Evolutionary conservation across 306 rosid species (phyloP), one percentile per base, ranked within the genome.

Genomic region (Pterocarpus macrocarpus): DNA sequence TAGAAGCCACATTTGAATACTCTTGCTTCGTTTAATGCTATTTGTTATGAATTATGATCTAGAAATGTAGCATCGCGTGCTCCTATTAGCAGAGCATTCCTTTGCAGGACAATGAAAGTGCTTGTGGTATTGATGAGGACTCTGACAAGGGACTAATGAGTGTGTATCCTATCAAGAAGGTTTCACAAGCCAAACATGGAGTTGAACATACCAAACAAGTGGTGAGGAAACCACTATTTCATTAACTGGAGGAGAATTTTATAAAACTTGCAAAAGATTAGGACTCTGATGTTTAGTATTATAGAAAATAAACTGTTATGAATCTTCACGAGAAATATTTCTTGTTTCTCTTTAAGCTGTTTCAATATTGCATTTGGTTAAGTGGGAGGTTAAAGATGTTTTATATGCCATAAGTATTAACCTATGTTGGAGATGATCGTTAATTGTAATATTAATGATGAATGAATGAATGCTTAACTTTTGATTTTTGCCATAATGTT

Each of bases 71-170:
- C 32, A 39, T n/a, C 28, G 13, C 55, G 6, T 16, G 9, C n/a
- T 55, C 7, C 64, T n/a, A 15, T 53, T n/a, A 35, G 61, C 5
- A 16, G 47, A 34, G 39, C 35, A 56, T 59, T 59, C 47, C 16
- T 10, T 73, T 79, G 36, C 50, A 81, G 80, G 75, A 64, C 33
- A 41, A 64, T 13, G 69, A 39, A 71, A 71, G 32, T 56, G 76
- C 6, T 3, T 52, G 28, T 63, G 57, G 28, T 15, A 4, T 52
- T 55, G 30, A 55, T 5, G 61, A 15, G 61, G 28, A 16, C 61
- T 55, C 32, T 55, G 28, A 55, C 4, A 80, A 64, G 66, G 36
- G 30, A 73, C 5, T 64, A n/a, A n/a, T n/a, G n/a, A n/a, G n/a
- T n/a, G n/a, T n/a, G n/a, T n/a, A n/a, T n/a, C n/a, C n/a, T n/a